Evolutionary conservation across 805 yeast genomes (phyloP).

Genomic region (Ogataea pignaliae): DNA sequence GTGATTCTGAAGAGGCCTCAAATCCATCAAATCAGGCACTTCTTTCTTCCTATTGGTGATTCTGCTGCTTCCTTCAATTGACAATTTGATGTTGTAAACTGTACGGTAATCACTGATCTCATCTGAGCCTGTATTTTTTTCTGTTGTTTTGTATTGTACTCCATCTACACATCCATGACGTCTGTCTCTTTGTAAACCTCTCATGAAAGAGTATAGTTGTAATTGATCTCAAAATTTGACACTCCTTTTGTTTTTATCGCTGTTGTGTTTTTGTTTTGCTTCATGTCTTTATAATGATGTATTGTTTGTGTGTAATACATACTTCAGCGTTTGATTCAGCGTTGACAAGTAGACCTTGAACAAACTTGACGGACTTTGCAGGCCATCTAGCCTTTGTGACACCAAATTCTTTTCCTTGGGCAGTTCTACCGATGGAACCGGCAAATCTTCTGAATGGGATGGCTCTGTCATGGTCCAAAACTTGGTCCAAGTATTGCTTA

Average conservation of each 20-base stretch:
- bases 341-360: conserved; percentile 91
- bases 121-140: too few species aligned
- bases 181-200: too few species aligned
- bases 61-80: too few species aligned
- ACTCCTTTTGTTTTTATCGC: not conserved
- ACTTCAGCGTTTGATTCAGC: conserved; percentile 98
- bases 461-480: conserved; percentile 97
- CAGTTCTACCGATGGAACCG: conserved; percentile 97
- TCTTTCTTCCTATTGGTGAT: too few species aligned
- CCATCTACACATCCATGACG: too few species aligned
- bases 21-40: too few species aligned
- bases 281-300: not conserved
- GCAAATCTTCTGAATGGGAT: conserved; percentile 98
- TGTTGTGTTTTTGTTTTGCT: too few species aligned
- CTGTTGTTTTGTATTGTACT: too few species aligned
- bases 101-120: too few species aligned
- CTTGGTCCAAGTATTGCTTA: conserved; percentile 92
- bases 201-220: not conserved
- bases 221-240: not conserved
- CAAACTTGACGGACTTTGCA: conserved; percentile 93
- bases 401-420: conserved; percentile 99
- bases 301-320: conserved; percentile 25
- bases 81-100: too few species aligned
- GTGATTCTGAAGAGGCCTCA: too few species aligned
- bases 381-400: conserved; percentile 99